Percentiles rank a stretch among this genome's conserved stretches.
These are phyloP conservation scores for Chlorella sp. DNA, from an alignment of 139 green algal genomes.

Conservation along the genomic window DNA sequence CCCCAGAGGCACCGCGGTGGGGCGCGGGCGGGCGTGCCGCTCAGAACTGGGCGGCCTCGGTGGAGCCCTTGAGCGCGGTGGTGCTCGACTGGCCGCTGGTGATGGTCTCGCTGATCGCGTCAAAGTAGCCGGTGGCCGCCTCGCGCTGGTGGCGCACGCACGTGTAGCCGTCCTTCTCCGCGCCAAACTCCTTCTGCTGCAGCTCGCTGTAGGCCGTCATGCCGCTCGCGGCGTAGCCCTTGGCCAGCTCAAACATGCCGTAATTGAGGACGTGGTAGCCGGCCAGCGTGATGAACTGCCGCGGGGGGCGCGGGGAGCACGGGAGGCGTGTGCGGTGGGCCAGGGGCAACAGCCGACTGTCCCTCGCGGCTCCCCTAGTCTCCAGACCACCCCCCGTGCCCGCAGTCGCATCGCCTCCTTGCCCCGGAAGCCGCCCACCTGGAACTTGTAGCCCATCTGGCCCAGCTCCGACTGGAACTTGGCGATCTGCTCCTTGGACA, in stretches of 20 bases:
- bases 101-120: slow-evolving; percentile 50
- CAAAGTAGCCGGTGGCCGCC: slow-evolving; percentile 85
- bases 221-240: slow-evolving; percentile 65
- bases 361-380: no score
- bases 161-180: slow-evolving; percentile 67
- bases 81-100: slow-evolving; percentile 54
- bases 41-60: slow-evolving; percentile 78
- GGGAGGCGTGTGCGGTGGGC: no score
- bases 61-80: slow-evolving; percentile 69
- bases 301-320: no score
- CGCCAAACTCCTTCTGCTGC: slow-evolving; percentile 76
- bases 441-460: slow-evolving; percentile 71
- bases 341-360: no score
- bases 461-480: slow-evolving; percentile 80
- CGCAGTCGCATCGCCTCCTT: no score
- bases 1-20: no score
- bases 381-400: no score
- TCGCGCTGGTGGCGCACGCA: slow-evolving; percentile 23
- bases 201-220: slow-evolving; percentile 84
- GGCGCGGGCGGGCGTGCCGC: no score
- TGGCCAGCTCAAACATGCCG: slow-evolving; percentile 77
- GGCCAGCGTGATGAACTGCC: slow-evolving; percentile 35
- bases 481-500: slow-evolving; percentile 73
- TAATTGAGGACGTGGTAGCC: slow-evolving; percentile 89
- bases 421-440: no score